These are phyloP conservation scores for Puya raimondii DNA, from an alignment of 176 grass and related monocot genomes.

Conservation along the genomic window DNA sequence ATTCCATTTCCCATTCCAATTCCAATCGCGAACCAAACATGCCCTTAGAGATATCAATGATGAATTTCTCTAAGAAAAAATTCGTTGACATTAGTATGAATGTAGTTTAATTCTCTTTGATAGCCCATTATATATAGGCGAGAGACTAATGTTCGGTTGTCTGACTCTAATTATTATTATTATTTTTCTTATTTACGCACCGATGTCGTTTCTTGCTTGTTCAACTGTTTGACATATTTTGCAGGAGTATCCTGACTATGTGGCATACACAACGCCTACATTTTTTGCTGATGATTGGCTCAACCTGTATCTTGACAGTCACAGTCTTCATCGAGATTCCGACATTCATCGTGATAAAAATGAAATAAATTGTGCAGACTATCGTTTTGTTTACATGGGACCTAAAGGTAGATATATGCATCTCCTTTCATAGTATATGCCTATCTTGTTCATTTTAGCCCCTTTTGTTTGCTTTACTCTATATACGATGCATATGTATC, in stretches of 20 bases:
- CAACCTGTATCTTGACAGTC: constrained; percentile 90
- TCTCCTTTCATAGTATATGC: not conserved
- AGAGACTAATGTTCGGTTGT: not conserved
- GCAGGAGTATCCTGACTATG: constrained; percentile 89
- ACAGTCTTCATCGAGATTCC: constrained; percentile 77
- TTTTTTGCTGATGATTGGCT: constrained; percentile 92
- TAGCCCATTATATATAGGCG: not conserved
- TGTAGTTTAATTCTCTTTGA: not conserved
- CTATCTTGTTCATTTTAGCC: not conserved
- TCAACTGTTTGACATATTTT: constrained; percentile 24
- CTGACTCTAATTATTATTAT: not conserved
- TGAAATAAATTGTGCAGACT: constrained; percentile 89
- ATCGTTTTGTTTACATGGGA: constrained; percentile 97
- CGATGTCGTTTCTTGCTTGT: constrained; percentile 11
- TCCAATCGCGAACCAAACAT: no score
- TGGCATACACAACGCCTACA: constrained; percentile 62
- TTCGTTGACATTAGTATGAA: no score
- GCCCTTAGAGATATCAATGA: no score
- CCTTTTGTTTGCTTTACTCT: no score
- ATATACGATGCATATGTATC: no score
- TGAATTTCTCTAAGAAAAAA: no score
- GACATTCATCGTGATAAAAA: constrained; percentile 78
- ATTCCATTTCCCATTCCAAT: no score
- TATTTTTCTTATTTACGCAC: not conserved
- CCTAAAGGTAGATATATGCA: constrained; percentile 55